Base-by-base conservation (phyloP, 2,329 filamentous ascomycete genomes). In the Dactylellina leptospora region DNA sequence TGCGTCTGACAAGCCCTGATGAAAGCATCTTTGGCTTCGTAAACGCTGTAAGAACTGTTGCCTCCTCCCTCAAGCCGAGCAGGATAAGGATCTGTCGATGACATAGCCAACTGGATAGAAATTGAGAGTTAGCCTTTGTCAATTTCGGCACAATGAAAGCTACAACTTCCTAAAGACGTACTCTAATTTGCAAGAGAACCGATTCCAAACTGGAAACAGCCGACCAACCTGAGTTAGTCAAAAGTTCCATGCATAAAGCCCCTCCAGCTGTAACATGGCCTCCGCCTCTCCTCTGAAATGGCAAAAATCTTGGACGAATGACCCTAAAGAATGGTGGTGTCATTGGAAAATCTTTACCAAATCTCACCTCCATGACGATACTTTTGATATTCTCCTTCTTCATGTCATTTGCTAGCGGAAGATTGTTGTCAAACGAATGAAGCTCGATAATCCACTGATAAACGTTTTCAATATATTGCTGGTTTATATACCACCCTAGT, bases 381-480 rank as follows among this genome's bases (percentile, higher is more conserved):
- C 90, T 92, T 20, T 83, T 85, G 66, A 89, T 75, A 0, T 82
- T 83, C 0, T 82, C 82, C 1, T 78, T 77, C 78, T 88, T 86
- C 86, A 96, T 91, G 77, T 96, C 92, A 56, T 84, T 78, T 0
- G 90, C 88, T 0, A 97, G 82, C 0, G 90, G 90, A 0, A 95
- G 82, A 1, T 81, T 78, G 0, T 81, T 74, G 22, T 92, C 88
- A 77, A 96, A 96, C 45, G 88, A 91, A 79, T 96, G 93, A 0
- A 97, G 82, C 79, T 96, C 90, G 4, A 96, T 87, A 68, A 96
- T 92, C 92, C 92, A 96, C 77, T 96, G 92, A 77, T 95, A 96
- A 74, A 92, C 83, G 76, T 93, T 96, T 18, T 81, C 84, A 33
- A 93, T 82, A 53, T 85, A 84, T 2, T 83, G 81, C 8, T 84